phyloP scores from a whole-genome alignment of 2,329 filamentous ascomycete species.

The Talaromyces piceae region DNA sequence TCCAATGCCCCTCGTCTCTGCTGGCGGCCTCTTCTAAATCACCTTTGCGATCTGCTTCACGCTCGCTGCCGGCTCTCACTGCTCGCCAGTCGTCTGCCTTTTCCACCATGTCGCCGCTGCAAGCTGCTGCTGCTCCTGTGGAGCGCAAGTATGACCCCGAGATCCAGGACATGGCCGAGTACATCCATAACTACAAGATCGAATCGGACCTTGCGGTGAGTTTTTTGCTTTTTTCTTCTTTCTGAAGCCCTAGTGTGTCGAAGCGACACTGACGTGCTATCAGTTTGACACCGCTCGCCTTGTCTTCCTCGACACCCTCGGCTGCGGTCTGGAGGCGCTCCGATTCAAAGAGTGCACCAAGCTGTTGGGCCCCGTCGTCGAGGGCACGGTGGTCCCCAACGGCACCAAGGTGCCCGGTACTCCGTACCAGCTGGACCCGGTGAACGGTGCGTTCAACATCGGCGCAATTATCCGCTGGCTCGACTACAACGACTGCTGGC shows the following conservation, averaged over 20 bases:
- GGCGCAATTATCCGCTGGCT: constrained; percentile 98
- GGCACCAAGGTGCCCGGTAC: constrained; percentile 88
- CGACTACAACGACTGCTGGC: constrained; percentile 99
- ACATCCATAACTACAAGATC: constrained; percentile 87
- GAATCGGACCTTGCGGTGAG: constrained; percentile 87
- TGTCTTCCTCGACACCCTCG: constrained; percentile 93
- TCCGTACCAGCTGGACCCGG: constrained; percentile 85
- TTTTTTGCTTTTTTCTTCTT: background rate
- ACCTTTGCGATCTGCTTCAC: constrained; percentile 16
- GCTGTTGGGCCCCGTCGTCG: constrained; percentile 83
- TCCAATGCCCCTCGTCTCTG: constrained; percentile 33
- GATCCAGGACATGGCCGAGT: constrained; percentile 90
- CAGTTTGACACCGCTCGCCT: constrained; percentile 87
- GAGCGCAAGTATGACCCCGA: constrained; percentile 72
- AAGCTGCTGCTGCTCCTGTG: constrained; percentile 24
- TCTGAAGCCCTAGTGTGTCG: too few relatives aligned
- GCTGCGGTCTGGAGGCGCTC: constrained; percentile 91
- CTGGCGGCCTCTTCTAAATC: constrained; percentile 15
- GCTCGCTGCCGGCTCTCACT: constrained; percentile 6
- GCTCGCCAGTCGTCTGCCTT: constrained; percentile 23
- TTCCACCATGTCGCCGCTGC: constrained; percentile 37
- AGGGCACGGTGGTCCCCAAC: constrained; percentile 84
- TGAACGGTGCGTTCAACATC: constrained; percentile 97
- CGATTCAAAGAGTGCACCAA: constrained; percentile 95
- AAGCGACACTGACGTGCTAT: background rate